Evolutionary conservation across 2,329 filamentous ascomycete genomes (phyloP).

Genomic region (Meredithiella fracta): DNA sequence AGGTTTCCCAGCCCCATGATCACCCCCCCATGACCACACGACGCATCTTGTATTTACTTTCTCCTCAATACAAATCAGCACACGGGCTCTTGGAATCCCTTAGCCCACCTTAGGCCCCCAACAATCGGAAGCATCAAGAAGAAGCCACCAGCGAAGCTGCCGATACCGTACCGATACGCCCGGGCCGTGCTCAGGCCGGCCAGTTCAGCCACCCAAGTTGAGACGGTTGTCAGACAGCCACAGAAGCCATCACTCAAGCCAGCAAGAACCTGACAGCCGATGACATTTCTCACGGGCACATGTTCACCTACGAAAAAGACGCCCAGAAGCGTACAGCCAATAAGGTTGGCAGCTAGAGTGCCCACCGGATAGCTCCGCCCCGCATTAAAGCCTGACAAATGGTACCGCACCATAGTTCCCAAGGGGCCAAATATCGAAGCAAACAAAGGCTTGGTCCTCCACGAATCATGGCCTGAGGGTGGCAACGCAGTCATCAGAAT

Average conservation of each 20-base stretch:
- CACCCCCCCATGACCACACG: neutral
- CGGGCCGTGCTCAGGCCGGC: conserved; percentile 33
- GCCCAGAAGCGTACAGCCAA: conserved; percentile 58
- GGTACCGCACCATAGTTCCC: conserved; percentile 63
- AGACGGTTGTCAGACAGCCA: conserved; percentile 48
- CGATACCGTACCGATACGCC: conserved; percentile 50
- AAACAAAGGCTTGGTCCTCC: conserved; percentile 63
- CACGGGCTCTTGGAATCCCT: conserved; percentile 31
- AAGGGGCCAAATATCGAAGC: conserved; percentile 67
- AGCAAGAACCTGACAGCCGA: conserved; percentile 52
- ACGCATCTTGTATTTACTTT: neutral
- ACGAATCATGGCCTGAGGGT: conserved; percentile 41
- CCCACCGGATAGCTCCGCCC: conserved; percentile 61
- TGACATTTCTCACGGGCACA: conserved; percentile 32
- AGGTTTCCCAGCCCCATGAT: neutral
- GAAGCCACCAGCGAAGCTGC: conserved; percentile 44
- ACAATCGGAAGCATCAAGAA: conserved; percentile 51
- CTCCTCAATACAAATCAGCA: conserved; percentile 19
- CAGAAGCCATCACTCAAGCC: conserved; percentile 54
- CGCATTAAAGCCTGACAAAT: conserved; percentile 56
- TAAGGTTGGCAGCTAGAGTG: conserved; percentile 67
- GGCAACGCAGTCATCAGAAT: conserved; percentile 56
- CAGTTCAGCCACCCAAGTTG: conserved; percentile 49
- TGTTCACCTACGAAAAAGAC: conserved; percentile 70
- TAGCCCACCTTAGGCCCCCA: conserved; percentile 58